Base-by-base conservation (phyloP, 2,329 filamentous ascomycete genomes). In the Epicoccum nigrum region DNA sequence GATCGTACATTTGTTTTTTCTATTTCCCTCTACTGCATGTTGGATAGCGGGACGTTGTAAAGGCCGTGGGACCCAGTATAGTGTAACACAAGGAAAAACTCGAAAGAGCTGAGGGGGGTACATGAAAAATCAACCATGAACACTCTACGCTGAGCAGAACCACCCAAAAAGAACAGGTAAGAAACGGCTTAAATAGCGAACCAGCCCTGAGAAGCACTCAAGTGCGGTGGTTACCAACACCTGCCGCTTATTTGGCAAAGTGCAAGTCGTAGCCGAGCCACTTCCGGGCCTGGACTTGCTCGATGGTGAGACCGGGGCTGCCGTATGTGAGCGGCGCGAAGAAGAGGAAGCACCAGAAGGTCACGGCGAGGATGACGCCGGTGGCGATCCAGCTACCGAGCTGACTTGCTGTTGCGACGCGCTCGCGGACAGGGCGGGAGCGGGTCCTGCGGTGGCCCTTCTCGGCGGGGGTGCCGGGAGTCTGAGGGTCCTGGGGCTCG, bases 221-320 rank as follows among this genome's bases (percentile, higher is more conserved):
- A 32, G 51, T 21, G 13, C 12, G 4, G 6, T 17, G 2, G 2
- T 33, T 13, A 39, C 23, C 6, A 11, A n/a, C 32, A 19, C 5
- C n/a, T 17, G 15, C 7, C 41, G 11, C 47, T 38, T 88, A 99
- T 84, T 99, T 99, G 53, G 94, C 94, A 79, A 99, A 99, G 79
- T 99, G 94, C 71, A 99, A 82, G 74, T 99, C 94, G 73, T 97
- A 99, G 59, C 90, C 89, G 60, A 99, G 81, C 93, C 93, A 97
- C 81, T 97, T 97, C 74, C 94, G 86, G 57, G 87, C 83, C 57
- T 88, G 77, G 23, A 99, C 89, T 71, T 91, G 81, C 11, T 87
- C 84, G 15, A 96, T 87, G 48, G 81, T 84, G 67, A 99, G 81
- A 27, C 93, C 93, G 4, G 94, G 94, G 72, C 90, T 92, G 45